Evolutionary conservation across 768 basidiomycete species (phyloP).

Genomic region (Xerocomus potaroensis): DNA sequence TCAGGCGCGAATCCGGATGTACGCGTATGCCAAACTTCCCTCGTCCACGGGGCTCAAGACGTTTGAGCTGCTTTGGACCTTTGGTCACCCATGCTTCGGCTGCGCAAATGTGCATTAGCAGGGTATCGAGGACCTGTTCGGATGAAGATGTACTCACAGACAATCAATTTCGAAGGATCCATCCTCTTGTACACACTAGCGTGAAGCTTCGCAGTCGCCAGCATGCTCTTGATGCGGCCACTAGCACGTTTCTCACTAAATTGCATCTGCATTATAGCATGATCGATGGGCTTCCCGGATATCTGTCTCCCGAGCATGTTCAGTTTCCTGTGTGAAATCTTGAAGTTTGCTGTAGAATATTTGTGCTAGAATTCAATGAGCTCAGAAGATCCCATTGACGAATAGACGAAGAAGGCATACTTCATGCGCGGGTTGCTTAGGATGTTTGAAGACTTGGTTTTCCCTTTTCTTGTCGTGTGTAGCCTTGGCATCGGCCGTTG

Average conservation of each 20-base stretch:
- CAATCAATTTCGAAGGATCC: slow-evolving; percentile 64
- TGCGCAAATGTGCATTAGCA: slow-evolving; percentile 29
- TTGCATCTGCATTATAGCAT: slow-evolving; percentile 94
- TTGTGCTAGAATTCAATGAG: slow-evolving; percentile 61
- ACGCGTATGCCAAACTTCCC: slow-evolving; percentile 73
- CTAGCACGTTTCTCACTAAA: slow-evolving; percentile 93
- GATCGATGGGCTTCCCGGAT: slow-evolving; percentile 86
- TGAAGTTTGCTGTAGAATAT: slow-evolving; percentile 89
- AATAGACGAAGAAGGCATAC: slow-evolving; percentile 11
- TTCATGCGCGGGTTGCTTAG: slow-evolving; percentile 29
- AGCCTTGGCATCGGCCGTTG: slow-evolving; percentile 13
- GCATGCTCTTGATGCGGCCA: slow-evolving; percentile 81
- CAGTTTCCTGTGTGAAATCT: slow-evolving; percentile 90
- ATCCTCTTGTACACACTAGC: slow-evolving; percentile 76
- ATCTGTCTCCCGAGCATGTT: slow-evolving; percentile 87
- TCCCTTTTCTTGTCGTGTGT: slow-evolving; percentile 16
- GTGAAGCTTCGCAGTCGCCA: slow-evolving; percentile 82
- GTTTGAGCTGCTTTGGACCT: slow-evolving; percentile 56
- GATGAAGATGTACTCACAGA: slow-evolving; percentile 54
- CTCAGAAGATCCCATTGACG: slow-evolving; percentile 1
- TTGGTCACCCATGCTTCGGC: slow-evolving; percentile 96
- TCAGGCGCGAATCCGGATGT: slow-evolving; percentile 71
- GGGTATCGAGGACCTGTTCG: not conserved
- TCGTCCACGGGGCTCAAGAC: slow-evolving; percentile 79
- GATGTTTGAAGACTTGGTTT: slow-evolving; percentile 7